A percentile compares a stretch with the other conserved stretches of the same genome.
These are phyloP conservation scores for Gloeophyllum trabeum DNA, from an alignment of 768 basidiomycete species.

Conservation along the genomic window DNA sequence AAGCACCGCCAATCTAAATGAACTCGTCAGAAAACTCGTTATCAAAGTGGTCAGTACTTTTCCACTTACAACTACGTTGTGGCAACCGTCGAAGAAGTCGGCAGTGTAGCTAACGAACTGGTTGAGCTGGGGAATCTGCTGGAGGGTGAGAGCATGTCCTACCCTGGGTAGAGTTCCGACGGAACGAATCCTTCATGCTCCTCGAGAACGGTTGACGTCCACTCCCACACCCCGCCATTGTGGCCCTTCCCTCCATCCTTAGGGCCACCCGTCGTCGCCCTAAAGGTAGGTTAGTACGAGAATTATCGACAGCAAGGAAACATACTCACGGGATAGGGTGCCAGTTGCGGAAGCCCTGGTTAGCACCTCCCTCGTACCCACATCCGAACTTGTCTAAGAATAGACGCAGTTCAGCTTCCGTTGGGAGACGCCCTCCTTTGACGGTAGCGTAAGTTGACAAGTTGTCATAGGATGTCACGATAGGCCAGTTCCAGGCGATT, in stretches of 20 bases:
- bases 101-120: conserved; percentile 45
- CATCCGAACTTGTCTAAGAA: conserved; percentile 69
- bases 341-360: conserved; percentile 88
- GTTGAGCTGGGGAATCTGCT: not conserved
- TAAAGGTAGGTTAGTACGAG: conserved; percentile 15
- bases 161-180: conserved; percentile 83
- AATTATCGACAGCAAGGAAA: conserved; percentile 1
- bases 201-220: conserved; percentile 79
- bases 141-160: conserved; percentile 9
- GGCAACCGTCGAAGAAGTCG: conserved; percentile 87
- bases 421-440: conserved; percentile 90
- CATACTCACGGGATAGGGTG: conserved; percentile 77
- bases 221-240: conserved; percentile 98
- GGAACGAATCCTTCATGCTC: conserved; percentile 64
- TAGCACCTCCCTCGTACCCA: conserved; percentile 69
- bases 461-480: conserved; percentile 68
- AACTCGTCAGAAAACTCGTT: not conserved
- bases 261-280: conserved; percentile 56
- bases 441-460: conserved; percentile 71
- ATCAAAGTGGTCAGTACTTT: not conserved
- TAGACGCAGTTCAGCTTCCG: conserved; percentile 74
- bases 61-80: conserved; percentile 77
- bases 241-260: conserved; percentile 45
- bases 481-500: conserved; percentile 77
- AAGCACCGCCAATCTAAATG: conserved; percentile 80